Conservation (phyloP, 768 basidiomycete species). For the Russula sp. region DNA sequence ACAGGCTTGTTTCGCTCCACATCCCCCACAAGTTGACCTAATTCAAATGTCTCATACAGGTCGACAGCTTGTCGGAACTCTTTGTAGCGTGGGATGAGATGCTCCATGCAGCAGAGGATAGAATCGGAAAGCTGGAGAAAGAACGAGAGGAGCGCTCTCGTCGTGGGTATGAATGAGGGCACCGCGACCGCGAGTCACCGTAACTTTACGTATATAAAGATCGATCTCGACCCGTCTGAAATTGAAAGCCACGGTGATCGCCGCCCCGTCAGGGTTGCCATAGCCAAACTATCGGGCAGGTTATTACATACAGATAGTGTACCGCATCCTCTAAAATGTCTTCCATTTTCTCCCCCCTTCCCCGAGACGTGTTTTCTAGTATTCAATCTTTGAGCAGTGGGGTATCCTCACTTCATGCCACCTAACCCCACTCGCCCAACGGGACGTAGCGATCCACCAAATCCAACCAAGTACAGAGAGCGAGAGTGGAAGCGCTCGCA, state of each 20-base stretch:
- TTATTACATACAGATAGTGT: no score
- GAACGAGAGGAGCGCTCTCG: conserved; percentile 52
- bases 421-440: not conserved
- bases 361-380: not conserved
- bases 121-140: conserved; percentile 51
- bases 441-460: not conserved
- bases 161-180: conserved; percentile 48
- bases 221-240: not conserved
- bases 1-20: conserved; percentile 42
- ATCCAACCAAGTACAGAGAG: conserved; percentile 10
- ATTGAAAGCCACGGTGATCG: no score
- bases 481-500: conserved; percentile 25
- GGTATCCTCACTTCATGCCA: conserved; percentile 1
- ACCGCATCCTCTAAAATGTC: not conserved
- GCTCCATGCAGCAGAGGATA: conserved; percentile 59
- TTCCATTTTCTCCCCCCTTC: not conserved
- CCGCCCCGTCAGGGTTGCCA: no score
- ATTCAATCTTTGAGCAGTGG: not conserved
- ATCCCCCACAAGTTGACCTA: not conserved
- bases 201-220: no score
- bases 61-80: conserved; percentile 75
- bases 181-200: no score
- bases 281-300: no score
- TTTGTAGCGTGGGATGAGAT: conserved; percentile 85
- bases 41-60: conserved; percentile 37